A percentile compares a stretch with the other conserved stretches of the same genome.
Evolutionary conservation across 345 rosid genomes (phyloP).

Genomic region (Eucalyptus shirleyi): DNA sequence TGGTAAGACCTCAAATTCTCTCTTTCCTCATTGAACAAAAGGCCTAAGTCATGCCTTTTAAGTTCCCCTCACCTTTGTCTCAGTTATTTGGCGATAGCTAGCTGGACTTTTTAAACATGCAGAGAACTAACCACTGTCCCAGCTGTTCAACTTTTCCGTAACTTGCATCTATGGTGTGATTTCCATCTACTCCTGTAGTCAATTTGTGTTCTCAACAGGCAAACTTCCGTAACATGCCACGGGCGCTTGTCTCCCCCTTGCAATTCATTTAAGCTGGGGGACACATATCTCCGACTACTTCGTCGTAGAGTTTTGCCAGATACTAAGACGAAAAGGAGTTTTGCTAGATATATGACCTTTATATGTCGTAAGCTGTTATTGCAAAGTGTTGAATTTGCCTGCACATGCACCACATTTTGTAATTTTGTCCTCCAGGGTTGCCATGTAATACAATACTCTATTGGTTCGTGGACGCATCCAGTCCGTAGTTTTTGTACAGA

Average conservation of each 20-base stretch:
- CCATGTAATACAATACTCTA: not conserved
- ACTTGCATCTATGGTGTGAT: not conserved
- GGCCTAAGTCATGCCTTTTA: too few species aligned
- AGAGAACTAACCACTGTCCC: too few species aligned
- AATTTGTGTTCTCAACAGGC: not conserved
- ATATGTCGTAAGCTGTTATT: not conserved
- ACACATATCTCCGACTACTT: not conserved
- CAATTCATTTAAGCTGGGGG: not conserved
- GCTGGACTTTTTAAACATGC: too few species aligned
- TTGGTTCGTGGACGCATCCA: not conserved
- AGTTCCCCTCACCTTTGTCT: too few species aligned
- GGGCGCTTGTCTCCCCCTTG: not conserved
- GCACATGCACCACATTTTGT: not conserved
- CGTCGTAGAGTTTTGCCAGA: not conserved
- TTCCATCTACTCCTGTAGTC: not conserved
- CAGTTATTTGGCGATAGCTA: too few species aligned
- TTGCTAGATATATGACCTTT: not conserved
- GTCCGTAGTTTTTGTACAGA: not conserved
- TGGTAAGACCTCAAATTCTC: too few species aligned
- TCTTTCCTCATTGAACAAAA: too few species aligned
- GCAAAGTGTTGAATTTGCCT: not conserved
- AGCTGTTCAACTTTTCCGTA: too few species aligned
- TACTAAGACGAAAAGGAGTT: not conserved
- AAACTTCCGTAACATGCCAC: not conserved
- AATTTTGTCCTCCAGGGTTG: not conserved